phyloP scores from a whole-genome alignment of 352 stramenopile species.

The Pythium pyrilobum region DNA sequence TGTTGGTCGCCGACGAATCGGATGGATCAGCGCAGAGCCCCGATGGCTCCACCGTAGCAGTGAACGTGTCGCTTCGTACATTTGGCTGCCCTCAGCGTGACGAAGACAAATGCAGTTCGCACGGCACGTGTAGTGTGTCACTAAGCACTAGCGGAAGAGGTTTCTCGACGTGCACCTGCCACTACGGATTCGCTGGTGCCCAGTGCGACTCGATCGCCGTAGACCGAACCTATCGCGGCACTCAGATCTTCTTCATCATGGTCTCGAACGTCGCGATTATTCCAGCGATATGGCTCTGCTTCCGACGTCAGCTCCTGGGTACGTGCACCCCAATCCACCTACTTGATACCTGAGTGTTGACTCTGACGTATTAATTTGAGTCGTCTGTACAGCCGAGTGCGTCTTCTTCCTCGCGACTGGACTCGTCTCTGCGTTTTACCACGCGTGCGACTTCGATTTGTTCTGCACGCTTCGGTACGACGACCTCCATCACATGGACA shows the following conservation, averaged over 20 bases:
- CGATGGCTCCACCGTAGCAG: background rate
- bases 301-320: slow-evolving; percentile 25
- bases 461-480: slow-evolving; percentile 24
- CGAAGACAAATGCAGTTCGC: slow-evolving; percentile 14
- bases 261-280: slow-evolving; percentile 27
- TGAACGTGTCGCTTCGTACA: slow-evolving; percentile 17
- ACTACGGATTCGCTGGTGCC: slow-evolving; percentile 27
- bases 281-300: slow-evolving; percentile 18
- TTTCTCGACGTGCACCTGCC: slow-evolving; percentile 22
- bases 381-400: slow-evolving; percentile 7
- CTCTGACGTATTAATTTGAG: background rate
- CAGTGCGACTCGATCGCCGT: slow-evolving; percentile 18
- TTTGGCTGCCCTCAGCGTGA: slow-evolving; percentile 13
- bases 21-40: background rate
- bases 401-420: slow-evolving; percentile 22
- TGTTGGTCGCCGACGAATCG: background rate
- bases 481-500: slow-evolving; percentile 25
- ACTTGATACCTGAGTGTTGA: no score
- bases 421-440: slow-evolving; percentile 25
- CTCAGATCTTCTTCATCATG: slow-evolving; percentile 23
- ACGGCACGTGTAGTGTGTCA: slow-evolving; percentile 19
- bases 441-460: slow-evolving; percentile 27
- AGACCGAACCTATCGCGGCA: slow-evolving; percentile 15
- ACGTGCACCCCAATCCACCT: no score
- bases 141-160: slow-evolving; percentile 8